Evolutionary conservation across 2,329 filamentous ascomycete species (phyloP).

Genomic region (Amphichorda felina): DNA sequence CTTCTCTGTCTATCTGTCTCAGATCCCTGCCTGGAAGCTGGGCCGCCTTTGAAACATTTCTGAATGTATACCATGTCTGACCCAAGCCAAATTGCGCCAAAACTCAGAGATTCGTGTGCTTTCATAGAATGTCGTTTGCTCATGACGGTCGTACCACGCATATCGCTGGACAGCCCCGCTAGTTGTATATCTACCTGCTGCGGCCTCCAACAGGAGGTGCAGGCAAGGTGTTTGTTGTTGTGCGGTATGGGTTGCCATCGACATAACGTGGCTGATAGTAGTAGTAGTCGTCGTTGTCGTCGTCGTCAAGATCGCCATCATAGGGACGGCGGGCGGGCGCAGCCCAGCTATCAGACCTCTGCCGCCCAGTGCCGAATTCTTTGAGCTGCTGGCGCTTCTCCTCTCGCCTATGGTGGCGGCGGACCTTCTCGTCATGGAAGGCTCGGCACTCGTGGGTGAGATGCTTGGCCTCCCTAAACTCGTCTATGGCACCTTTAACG

Average conservation of each 20-base stretch:
- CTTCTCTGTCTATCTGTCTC: too few relatives aligned
- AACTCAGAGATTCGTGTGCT: too few relatives aligned
- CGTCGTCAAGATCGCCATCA: neutral
- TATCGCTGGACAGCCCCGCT: too few relatives aligned
- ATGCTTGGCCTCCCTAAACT: conserved; percentile 44
- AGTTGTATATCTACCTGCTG: too few relatives aligned
- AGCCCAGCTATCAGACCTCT: conserved; percentile 30
- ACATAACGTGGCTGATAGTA: conserved; percentile 28
- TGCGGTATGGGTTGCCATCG: conserved; percentile 34
- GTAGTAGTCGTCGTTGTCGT: neutral
- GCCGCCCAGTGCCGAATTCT: conserved; percentile 5
- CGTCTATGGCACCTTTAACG: conserved; percentile 42
- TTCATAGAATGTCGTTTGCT: too few relatives aligned
- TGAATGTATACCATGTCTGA: too few relatives aligned
- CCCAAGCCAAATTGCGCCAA: too few relatives aligned
- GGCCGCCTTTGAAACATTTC: too few relatives aligned
- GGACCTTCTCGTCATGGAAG: conserved; percentile 35
- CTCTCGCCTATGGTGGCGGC: conserved; percentile 36
- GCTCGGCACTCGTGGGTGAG: conserved; percentile 33
- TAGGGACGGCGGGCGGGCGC: conserved; percentile 6
- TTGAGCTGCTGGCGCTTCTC: conserved; percentile 10
- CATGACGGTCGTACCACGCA: too few relatives aligned
- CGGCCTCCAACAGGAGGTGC: conserved; percentile 15
- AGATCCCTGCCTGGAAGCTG: too few relatives aligned
- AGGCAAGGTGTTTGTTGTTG: conserved; percentile 25